Conservation (phyloP, 306 rosid genomes). For the Corylus americana region DNA sequence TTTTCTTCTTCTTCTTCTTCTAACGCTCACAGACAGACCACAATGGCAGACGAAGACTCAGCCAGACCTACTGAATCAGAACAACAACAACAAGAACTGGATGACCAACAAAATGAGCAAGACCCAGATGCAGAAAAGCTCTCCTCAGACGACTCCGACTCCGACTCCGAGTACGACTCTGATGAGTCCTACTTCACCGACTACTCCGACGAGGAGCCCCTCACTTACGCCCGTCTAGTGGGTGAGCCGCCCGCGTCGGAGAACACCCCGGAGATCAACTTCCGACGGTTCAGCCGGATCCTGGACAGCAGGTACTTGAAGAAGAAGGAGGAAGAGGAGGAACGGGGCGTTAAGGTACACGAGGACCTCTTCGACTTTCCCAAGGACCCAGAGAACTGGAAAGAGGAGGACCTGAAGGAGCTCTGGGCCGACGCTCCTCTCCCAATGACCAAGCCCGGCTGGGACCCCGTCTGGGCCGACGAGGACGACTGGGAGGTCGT, state of each 20-base stretch:
- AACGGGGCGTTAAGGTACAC: background rate
- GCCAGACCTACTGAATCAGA: background rate
- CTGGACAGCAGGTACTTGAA: slow-evolving; percentile 32
- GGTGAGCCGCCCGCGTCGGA: slow-evolving; percentile 28
- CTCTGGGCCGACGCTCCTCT: slow-evolving; percentile 68
- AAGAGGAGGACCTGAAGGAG: slow-evolving; percentile 74
- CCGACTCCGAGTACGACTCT: slow-evolving; percentile 29
- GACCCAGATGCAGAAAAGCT: background rate
- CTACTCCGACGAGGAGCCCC: slow-evolving; percentile 24
- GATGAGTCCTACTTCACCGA: slow-evolving; percentile 18
- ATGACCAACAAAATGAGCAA: slow-evolving; percentile 15
- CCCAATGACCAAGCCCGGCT: slow-evolving; percentile 60
- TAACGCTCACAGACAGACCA: background rate
- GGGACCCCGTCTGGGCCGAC: slow-evolving; percentile 80
- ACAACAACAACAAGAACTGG: background rate
- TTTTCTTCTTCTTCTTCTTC: background rate
- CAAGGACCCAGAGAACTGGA: slow-evolving; percentile 67
- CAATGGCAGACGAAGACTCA: slow-evolving; percentile 27
- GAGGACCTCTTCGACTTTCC: slow-evolving; percentile 65
- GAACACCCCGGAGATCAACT: slow-evolving; percentile 39
- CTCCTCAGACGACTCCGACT: slow-evolving; percentile 23
- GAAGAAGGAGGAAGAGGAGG: slow-evolving; percentile 33
- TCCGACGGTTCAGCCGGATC: slow-evolving; percentile 30
- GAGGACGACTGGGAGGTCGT: slow-evolving; percentile 65
- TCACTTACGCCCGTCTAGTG: slow-evolving; percentile 23